Base-by-base conservation (phyloP, 2,329 filamentous ascomycete genomes). In the Leptosphaerulina australis region DNA sequence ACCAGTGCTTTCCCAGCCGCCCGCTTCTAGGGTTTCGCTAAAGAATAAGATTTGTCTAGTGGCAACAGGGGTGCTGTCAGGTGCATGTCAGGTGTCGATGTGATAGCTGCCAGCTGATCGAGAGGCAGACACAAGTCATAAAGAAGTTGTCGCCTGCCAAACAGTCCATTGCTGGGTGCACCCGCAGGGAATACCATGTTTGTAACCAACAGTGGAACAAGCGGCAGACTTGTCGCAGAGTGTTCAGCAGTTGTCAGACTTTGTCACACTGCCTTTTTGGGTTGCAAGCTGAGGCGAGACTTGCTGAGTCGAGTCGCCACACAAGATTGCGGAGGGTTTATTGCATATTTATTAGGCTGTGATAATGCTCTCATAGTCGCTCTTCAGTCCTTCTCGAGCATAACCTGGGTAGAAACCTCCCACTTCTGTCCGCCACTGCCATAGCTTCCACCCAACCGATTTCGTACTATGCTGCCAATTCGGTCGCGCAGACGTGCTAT, bases 331-430 rank as follows among this genome's bases (percentile, higher is more conserved):
- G n/a, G 49, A 56, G 44, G 48, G 47, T 55, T 53, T 57, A 62
- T 64, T 61, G 50, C 56, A 48, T 46, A 41, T 38, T 33, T 37
- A 22, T 37, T 41, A 21, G 45, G 21, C 38, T 54, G 36, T 55
- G 50, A 53, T 57, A 49, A 40, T 44, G 59, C 57, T 54, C 56
- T 51, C 44, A 36, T 37, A 30, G 12, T 18, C 34, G 26, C 34
- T 25, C 52, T 41, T 69, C 59, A 77, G 54, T 76, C 68, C 60
- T 73, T 75, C 60, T 84, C 82, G 47, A 81, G 69, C 35, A 76
- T 85, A 68, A 91, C 85, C 76, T 97, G 91, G 43, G 95, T 80
- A 36, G 89, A 95, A 11, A 97, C 90, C 76, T 99, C 94, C 94
- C 94, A 99, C 64, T 86, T 87, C 68, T 94, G 80, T 28, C 86